A percentile compares a stretch with the other conserved stretches of the same genome.
These are phyloP conservation scores for Penicillium roqueforti DNA, from an alignment of 495 filamentous ascomycete species.

Conservation along the genomic window DNA sequence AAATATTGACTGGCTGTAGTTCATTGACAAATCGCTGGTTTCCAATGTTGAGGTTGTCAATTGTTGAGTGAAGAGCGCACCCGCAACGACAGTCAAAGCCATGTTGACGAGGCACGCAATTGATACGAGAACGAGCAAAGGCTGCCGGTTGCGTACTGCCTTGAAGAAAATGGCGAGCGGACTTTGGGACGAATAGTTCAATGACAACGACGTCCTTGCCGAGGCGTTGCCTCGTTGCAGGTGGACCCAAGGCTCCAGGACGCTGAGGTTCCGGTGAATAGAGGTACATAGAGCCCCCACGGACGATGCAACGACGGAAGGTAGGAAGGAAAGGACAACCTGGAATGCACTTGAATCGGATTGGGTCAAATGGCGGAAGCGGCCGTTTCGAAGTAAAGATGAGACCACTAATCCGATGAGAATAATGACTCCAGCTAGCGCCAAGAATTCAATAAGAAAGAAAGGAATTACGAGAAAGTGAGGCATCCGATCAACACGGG, in stretches of 20 bases:
- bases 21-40: conserved; percentile 24
- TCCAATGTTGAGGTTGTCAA: conserved; percentile 27
- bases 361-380: conserved; percentile 35
- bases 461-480: conserved; percentile 41
- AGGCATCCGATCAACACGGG: conserved; percentile 34
- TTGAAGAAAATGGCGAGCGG: conserved; percentile 35
- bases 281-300: conserved; percentile 38
- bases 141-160: conserved; percentile 29
- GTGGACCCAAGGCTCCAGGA: conserved; percentile 45
- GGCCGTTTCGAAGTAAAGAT: conserved; percentile 31
- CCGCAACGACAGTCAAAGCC: conserved; percentile 33
- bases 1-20: conserved; percentile 36
- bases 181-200: conserved; percentile 40
- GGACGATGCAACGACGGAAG: conserved; percentile 36
- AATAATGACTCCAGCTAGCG: conserved; percentile 34
- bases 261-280: conserved; percentile 38
- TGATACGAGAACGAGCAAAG: conserved; percentile 32
- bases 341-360: conserved; percentile 37
- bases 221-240: conserved; percentile 38
- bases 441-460: conserved; percentile 38
- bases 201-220: conserved; percentile 28
- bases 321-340: conserved; percentile 35
- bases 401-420: conserved; percentile 32
- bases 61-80: conserved; percentile 39
- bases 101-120: conserved; percentile 36